Base-by-base conservation (phyloP, 2,329 filamentous ascomycete species). In the Elsinoe batatas region DNA sequence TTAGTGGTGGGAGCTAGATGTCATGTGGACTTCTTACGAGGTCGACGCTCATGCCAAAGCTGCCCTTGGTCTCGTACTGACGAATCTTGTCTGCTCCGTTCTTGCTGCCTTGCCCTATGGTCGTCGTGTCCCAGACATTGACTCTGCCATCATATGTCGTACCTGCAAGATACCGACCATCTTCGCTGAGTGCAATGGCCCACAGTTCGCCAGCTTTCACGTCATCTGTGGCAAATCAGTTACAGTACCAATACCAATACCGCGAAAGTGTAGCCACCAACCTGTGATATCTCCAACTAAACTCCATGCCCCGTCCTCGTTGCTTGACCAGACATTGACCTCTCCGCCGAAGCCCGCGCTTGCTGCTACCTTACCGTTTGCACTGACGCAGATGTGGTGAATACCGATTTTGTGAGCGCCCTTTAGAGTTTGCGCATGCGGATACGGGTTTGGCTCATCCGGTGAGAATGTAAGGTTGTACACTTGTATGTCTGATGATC, bases 311-410 rank as follows among this genome's bases (percentile, higher is more conserved):
- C 58, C 64, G 13, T 73, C 72, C 17, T 65, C 64, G 18, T 77
- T 71, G 57, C 81, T 74, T 36, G 73, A 74, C 93, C 93, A 98
- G 62, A 95, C 76, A 71, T 88, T 91, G 54, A 94, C 77, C 62
- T 93, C 88, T 38, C 94, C 91, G 15, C 83, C 88, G 65, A 98
- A 98, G 0, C 93, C 94, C 12, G 85, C 87, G 58, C 85, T 94
- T 3, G 87, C 89, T 13, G 88, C 88, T 54, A 83, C 77, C 54
- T 77, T 81, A 42, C 89, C 90, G 62, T 86, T 79, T 38, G 72
- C 76, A 70, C 83, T 74, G 68, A 85, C 84, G 59, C 82, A 84
- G 50, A 97, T 75, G 71, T 98, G 93, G 72, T 98, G 93, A 67
- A 89, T 93, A 62, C 93, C 93, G 33, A 95, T 80, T 61, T 84